Percentiles rank a stretch among this genome's conserved stretches.
phyloP scores from a whole-genome alignment of 1,284 basidiomycete genomes.

The Naganishia cerealis region DNA sequence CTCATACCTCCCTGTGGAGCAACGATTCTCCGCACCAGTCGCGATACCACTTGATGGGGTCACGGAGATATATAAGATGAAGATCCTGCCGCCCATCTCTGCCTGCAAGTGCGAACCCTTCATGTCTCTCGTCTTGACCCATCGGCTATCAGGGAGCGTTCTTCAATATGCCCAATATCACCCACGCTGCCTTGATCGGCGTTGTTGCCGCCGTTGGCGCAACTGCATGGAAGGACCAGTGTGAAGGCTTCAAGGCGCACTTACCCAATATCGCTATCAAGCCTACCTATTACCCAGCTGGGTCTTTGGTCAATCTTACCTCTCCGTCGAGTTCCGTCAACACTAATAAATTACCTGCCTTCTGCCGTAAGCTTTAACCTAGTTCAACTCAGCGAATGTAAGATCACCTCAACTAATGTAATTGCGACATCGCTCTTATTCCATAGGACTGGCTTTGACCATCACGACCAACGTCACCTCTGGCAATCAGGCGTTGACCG shows the following conservation, averaged over 20 bases:
- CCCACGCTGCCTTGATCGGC: conserved; percentile 8
- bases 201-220: conserved; percentile 1
- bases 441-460: conserved; percentile 17
- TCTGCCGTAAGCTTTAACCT: neutral
- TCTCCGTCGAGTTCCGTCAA: conserved; percentile 15
- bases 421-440: neutral
- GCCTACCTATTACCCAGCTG: conserved; percentile 12
- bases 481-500: conserved; percentile 10
- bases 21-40: neutral
- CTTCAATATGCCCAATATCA: neutral
- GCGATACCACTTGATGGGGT: neutral
- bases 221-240: conserved; percentile 9
- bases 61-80: conserved; percentile 11
- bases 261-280: conserved; percentile 17
- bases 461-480: conserved; percentile 19
- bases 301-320: conserved; percentile 11
- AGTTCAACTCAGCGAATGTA: neutral
- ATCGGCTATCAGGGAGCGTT: neutral
- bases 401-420: neutral
- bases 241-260: conserved; percentile 13
- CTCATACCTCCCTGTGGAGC: neutral
- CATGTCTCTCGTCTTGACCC: neutral
- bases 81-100: neutral
- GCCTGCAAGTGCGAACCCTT: neutral
- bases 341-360: conserved; percentile 11